Evolutionary conservation across 1,284 basidiomycete species (phyloP).

Genomic region (Moesziomyces sp.): DNA sequence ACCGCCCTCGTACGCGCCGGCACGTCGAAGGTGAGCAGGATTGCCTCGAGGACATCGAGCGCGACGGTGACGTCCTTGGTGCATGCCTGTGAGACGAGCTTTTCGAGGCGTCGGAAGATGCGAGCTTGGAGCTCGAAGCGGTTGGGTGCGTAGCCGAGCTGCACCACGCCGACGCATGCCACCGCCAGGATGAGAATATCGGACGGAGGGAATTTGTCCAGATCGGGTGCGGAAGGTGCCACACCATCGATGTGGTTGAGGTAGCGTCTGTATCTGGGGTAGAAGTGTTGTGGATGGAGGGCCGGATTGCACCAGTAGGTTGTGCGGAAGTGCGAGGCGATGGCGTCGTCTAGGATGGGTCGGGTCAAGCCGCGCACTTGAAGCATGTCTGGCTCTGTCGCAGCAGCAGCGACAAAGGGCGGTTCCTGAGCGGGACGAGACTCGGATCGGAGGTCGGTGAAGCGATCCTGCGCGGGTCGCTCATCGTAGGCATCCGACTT

Average conservation of each 20-base stretch:
- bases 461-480: background rate
- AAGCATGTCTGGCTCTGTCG: conserved; percentile 27
- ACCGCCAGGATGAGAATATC: conserved; percentile 37
- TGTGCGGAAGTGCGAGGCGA: conserved; percentile 29
- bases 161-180: conserved; percentile 39
- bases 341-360: conserved; percentile 27
- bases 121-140: conserved; percentile 46
- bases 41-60: conserved; percentile 35
- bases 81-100: conserved; percentile 29
- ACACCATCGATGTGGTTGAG: conserved; percentile 27
- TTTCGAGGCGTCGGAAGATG: conserved; percentile 37
- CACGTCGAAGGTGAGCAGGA: conserved; percentile 31
- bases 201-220: conserved; percentile 21
- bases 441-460: background rate
- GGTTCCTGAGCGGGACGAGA: conserved; percentile 1
- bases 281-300: conserved; percentile 31
- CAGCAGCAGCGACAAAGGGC: conserved; percentile 7
- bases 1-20: conserved; percentile 23
- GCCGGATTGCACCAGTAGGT: conserved; percentile 43
- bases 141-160: conserved; percentile 16
- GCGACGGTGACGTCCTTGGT: conserved; percentile 33
- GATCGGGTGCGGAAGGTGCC: conserved; percentile 9
- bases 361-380: conserved; percentile 37
- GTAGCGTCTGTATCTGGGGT: conserved; percentile 27
- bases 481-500: conserved; percentile 9